Percentiles rank a stretch among this genome's conserved stretches.
Evolutionary conservation across 2,329 filamentous ascomycete species (phyloP).

Genomic region (Stenocarpella maydis): DNA sequence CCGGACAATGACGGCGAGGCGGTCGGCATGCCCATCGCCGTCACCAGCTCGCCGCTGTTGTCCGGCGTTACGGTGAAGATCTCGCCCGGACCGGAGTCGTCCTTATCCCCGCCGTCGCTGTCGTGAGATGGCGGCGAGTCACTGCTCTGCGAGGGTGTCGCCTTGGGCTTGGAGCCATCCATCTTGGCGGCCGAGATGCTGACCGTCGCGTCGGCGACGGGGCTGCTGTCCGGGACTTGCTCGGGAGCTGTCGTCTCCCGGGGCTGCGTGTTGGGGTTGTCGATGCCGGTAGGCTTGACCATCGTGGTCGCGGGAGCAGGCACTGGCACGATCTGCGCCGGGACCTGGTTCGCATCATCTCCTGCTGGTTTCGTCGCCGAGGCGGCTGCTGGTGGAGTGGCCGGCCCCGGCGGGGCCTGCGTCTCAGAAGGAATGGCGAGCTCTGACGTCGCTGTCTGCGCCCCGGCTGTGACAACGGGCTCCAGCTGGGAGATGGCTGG

Average conservation of each 20-base stretch:
- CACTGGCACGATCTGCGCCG: background rate
- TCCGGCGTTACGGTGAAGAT: background rate
- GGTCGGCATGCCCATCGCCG: conserved; percentile 25
- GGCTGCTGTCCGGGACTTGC: background rate
- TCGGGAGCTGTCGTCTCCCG: background rate
- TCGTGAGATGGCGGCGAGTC: background rate
- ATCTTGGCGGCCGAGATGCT: background rate
- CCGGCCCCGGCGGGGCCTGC: background rate
- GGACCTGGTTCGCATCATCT: background rate
- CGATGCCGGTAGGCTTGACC: conserved; percentile 2
- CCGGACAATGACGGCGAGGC: background rate
- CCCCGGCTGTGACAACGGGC: background rate
- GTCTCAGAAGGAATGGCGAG: background rate
- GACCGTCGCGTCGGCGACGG: background rate
- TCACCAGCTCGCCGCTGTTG: conserved; percentile 25
- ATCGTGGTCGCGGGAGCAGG: background rate
- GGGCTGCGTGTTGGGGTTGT: background rate
- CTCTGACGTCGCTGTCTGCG: background rate
- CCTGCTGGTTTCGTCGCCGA: background rate
- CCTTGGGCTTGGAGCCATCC: background rate
- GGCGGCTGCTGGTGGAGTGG: background rate
- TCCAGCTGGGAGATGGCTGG: background rate
- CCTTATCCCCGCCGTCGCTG: background rate
- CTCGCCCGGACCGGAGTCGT: background rate
- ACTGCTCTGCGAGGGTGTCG: background rate